Percentiles rank a stretch among this genome's conserved stretches.
These are phyloP conservation scores for Lathyrus aphaca DNA, from an alignment of 306 rosid species.

Conservation along the genomic window DNA sequence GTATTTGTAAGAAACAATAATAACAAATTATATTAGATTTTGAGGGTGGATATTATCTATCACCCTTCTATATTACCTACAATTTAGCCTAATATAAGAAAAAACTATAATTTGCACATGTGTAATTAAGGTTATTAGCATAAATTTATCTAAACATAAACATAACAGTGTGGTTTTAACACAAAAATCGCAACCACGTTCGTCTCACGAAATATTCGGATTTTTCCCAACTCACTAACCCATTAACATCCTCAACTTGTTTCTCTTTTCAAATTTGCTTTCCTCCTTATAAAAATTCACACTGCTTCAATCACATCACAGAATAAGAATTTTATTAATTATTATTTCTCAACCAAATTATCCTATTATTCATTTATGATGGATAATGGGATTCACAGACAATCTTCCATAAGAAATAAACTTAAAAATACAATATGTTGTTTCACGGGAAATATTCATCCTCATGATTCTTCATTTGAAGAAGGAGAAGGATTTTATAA, in stretches of 20 bases:
- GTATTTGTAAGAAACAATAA: not conserved
- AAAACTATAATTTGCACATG: not conserved
- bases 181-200: conserved; percentile 47
- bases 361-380: not conserved
- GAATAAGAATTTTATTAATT: not conserved
- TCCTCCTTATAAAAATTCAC: not conserved
- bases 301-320: not conserved
- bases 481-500: conserved; percentile 29
- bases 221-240: conserved; percentile 29
- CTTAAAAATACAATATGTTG: conserved; percentile 46
- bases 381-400: conserved; percentile 19
- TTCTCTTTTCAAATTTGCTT: not conserved
- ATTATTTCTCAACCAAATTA: not conserved
- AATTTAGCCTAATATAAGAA: not conserved
- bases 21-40: not conserved
- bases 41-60: not conserved
- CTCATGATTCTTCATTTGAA: not conserved
- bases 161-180: conserved; percentile 31
- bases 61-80: not conserved
- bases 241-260: not conserved
- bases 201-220: conserved; percentile 41
- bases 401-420: conserved; percentile 33
- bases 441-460: conserved; percentile 22
- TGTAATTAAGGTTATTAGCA: not conserved
- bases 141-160: not conserved